Conservation (phyloP, 1,139 yeast species). For the Yamadazyma atlantica region DNA sequence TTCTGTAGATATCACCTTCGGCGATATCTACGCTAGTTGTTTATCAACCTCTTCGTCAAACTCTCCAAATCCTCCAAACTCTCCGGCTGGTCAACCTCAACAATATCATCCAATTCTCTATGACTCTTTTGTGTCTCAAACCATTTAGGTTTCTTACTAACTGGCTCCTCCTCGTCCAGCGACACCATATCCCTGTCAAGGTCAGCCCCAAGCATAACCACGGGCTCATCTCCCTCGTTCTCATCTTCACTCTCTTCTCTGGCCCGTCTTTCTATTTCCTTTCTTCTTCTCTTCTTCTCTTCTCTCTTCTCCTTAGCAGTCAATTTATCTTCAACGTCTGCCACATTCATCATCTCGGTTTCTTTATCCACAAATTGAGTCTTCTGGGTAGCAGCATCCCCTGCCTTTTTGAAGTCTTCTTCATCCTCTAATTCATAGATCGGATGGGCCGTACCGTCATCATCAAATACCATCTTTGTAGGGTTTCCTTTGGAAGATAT, state of each 20-base stretch:
- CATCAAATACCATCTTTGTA: slow-evolving; percentile 83
- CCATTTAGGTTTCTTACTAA: slow-evolving; percentile 62
- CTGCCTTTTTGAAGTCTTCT: slow-evolving; percentile 76
- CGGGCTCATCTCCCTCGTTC: slow-evolving; percentile 25
- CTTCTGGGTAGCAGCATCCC: slow-evolving; percentile 73
- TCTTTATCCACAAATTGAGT: slow-evolving; percentile 66
- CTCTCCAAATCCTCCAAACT: slow-evolving; percentile 93
- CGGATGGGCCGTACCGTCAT: slow-evolving; percentile 90
- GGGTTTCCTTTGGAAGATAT: slow-evolving; percentile 66
- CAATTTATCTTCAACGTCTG: slow-evolving; percentile 76
- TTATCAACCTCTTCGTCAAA: slow-evolving; percentile 66
- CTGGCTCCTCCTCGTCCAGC: slow-evolving; percentile 37
- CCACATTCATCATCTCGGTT: slow-evolving; percentile 61
- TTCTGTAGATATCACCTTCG: too few species aligned
- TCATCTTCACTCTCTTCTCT: slow-evolving; percentile 43
- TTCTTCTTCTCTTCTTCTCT: slow-evolving; percentile 87
- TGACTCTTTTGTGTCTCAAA: slow-evolving; percentile 35
- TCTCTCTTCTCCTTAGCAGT: slow-evolving; percentile 80
- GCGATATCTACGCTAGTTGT: slow-evolving; percentile 11
- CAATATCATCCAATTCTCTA: slow-evolving; percentile 32
- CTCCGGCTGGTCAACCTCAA: slow-evolving; percentile 85
- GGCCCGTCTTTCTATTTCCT: slow-evolving; percentile 66
- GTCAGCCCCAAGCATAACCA: slow-evolving; percentile 33
- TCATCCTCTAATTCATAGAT: slow-evolving; percentile 89
- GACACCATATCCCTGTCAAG: slow-evolving; percentile 51